Base-by-base conservation (phyloP, 371 early-diverging fungal species). In the Mucor mucedo region DNA sequence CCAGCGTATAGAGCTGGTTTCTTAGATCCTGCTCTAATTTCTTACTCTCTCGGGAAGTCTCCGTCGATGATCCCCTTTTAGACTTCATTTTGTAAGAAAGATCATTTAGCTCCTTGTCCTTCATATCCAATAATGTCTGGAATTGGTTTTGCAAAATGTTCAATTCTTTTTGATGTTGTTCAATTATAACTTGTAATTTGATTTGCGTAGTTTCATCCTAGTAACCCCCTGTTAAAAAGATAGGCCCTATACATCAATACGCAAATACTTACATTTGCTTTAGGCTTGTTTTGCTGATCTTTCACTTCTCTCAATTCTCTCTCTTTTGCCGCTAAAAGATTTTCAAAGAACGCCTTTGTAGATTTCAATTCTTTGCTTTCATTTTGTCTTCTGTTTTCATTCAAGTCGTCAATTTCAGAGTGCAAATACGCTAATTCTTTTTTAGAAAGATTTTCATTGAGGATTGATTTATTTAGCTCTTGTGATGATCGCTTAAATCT, bases 51-150 rank as follows among this genome's bases (percentile, higher is more conserved):
- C 63, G 65, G 8, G 60, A 27, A 40, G 56, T 65, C 38, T 7
- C 67, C 41, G 5, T 65, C 21, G 21, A 21, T 63, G 33, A 69
- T 63, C 7, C 71, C 52, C 42, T 70, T 66, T 16, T 75, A 70
- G 5, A 68, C 67, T 50, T 50, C 27, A 50, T 50, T 30, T 10
- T 14, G 14, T 50, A 50, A 9, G 10, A 50, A 27, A 71, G 58
- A 10, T 77, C 73, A 11, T 68, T 65, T 13, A 80, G 55, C 30
- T 80, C 75, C 54, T 73, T 66, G 14, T 77, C 80, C 52, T 80
- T 80, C 54, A 68, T 62, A 57, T 75, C 77, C 13, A 80, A 60
- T 40, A 77, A 47, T n/a, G 69, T 61, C 47, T 80, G 75, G 29
- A 70, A 77, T 13, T 74, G 77, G 8, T 69, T 60, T 13, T 77